These are phyloP conservation scores for Cordyceps fumosorosea DNA, from an alignment of 2,329 filamentous ascomycete genomes.

Conservation along the genomic window DNA sequence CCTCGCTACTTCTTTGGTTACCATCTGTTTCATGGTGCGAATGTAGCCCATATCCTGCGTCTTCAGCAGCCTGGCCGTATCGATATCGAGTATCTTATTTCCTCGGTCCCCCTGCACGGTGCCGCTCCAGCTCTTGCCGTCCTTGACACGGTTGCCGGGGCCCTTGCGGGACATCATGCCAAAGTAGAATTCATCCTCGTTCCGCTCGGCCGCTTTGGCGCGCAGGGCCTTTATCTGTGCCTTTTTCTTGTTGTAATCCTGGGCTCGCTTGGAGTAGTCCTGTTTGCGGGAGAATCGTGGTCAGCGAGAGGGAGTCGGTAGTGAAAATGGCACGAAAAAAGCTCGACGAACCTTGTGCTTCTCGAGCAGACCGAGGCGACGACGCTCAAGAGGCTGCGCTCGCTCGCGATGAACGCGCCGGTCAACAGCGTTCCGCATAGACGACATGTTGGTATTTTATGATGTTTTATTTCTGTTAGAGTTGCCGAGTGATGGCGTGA, in stretches of 20 bases:
- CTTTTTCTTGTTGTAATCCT: constrained; percentile 62
- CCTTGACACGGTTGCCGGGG: constrained; percentile 42
- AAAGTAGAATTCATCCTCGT: constrained; percentile 69
- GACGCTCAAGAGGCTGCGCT: constrained; percentile 75
- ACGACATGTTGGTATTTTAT: constrained; percentile 36
- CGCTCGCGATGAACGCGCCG: constrained; percentile 86
- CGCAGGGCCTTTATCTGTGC: constrained; percentile 50
- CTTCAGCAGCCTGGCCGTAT: constrained; percentile 57
- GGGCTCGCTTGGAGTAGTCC: constrained; percentile 60
- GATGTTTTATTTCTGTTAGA: background rate
- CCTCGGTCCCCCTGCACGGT: constrained; percentile 52
- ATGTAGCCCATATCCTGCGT: constrained; percentile 63
- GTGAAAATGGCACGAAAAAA: too few relatives aligned
- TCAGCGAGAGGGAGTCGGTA: background rate
- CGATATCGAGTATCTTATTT: constrained; percentile 47
- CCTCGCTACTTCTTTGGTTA: constrained; percentile 48
- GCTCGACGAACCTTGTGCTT: constrained; percentile 69
- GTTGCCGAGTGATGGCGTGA: background rate
- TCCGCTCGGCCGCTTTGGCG: constrained; percentile 57
- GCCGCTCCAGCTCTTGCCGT: constrained; percentile 47
- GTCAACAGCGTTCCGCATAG: constrained; percentile 60
- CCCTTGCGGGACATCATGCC: constrained; percentile 60
- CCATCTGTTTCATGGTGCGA: constrained; percentile 54
- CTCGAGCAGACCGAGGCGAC: constrained; percentile 85
- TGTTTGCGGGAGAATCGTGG: constrained; percentile 18